These are phyloP conservation scores for Marasmius sp. DNA, from an alignment of 1,284 basidiomycete genomes.

Conservation along the genomic window DNA sequence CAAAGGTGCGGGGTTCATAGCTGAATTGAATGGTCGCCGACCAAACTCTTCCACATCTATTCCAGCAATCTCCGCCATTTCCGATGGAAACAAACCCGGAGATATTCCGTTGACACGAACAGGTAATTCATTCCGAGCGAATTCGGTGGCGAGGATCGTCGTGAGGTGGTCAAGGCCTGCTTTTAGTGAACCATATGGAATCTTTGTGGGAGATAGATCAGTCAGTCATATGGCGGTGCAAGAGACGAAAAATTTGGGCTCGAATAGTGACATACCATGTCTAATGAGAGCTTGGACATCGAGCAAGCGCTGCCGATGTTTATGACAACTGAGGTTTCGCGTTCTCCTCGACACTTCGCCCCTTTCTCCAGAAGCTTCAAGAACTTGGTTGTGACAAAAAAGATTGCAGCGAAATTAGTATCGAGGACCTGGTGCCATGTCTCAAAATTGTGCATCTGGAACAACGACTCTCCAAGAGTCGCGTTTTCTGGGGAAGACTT, in stretches of 20 bases:
- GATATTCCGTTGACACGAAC: conserved; percentile 47
- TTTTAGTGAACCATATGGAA: conserved; percentile 30
- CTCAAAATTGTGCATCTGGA: not conserved
- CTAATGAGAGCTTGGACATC: conserved; percentile 40
- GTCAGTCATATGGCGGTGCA: not conserved
- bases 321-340: conserved; percentile 36
- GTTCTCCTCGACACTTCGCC: conserved; percentile 10
- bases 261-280: conserved; percentile 9
- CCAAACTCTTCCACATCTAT: not conserved
- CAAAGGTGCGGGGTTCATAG: not conserved
- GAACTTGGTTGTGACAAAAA: conserved; percentile 9
- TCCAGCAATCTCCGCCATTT: conserved; percentile 29
- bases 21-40: not conserved
- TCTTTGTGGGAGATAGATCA: not conserved
- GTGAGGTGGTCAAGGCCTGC: conserved; percentile 48
- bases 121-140: conserved; percentile 42
- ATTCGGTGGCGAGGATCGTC: conserved; percentile 47
- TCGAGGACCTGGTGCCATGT: conserved; percentile 2
- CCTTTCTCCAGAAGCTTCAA: conserved; percentile 7
- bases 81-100: conserved; percentile 43
- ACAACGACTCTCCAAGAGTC: conserved; percentile 4
- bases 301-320: conserved; percentile 50
- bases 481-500: not conserved
- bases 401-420: conserved; percentile 1
- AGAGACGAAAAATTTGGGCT: not conserved